phyloP scores from a whole-genome alignment of 148 eudicot species.

The Rheum nobile region DNA sequence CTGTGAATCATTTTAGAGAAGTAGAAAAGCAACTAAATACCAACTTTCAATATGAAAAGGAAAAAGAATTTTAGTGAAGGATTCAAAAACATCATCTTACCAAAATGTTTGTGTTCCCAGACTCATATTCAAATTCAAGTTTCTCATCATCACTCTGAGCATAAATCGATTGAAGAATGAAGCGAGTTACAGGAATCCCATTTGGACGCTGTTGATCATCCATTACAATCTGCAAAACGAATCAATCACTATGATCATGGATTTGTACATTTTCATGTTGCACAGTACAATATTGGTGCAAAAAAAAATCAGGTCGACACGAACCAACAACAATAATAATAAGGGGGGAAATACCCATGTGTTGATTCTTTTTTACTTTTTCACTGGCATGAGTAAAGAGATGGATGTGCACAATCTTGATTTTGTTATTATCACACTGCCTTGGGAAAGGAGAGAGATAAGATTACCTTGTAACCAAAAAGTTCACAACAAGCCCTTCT shows the following conservation, averaged over 20 bases:
- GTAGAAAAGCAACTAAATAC: neutral
- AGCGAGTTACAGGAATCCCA: conserved; percentile 96
- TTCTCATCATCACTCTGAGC: conserved; percentile 95
- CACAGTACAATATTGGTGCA: neutral
- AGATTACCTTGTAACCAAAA: conserved; percentile 87
- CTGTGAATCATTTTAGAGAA: neutral
- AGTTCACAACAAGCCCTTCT: conserved; percentile 99
- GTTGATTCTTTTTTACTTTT: neutral
- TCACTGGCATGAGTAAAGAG: neutral
- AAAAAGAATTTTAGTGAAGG: neutral
- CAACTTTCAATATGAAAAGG: neutral
- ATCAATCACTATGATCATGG: neutral
- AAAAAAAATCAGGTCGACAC: neutral
- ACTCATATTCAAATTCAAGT: conserved; percentile 93
- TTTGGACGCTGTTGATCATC: conserved; percentile 94
- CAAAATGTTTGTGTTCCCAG: conserved; percentile 89
- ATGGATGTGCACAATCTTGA: neutral
- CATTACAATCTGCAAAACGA: conserved; percentile 82
- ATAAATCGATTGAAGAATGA: conserved; percentile 87
- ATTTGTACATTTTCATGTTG: neutral
- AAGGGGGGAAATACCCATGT: neutral
- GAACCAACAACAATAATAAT: neutral
- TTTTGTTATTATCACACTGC: neutral
- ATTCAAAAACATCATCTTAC: conserved; percentile 32
- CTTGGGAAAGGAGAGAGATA: neutral